Conservation (phyloP, 2,329 filamentous ascomycete species). For the Xenosphaeropsis pyriputrescens region DNA sequence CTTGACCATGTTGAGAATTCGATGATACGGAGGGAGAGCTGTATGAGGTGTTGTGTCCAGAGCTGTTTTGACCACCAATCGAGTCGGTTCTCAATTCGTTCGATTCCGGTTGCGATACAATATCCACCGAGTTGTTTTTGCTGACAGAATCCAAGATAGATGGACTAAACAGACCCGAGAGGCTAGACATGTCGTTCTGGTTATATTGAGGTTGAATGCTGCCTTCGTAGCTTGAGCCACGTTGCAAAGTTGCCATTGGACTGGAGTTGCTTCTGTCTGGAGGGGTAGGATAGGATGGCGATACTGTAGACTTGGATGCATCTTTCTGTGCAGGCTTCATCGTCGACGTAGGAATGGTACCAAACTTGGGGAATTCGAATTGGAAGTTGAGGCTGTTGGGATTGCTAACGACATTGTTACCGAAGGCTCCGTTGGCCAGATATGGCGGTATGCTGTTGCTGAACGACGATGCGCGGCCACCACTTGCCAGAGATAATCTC, state of each 20-base stretch:
- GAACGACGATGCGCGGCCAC: slow-evolving; percentile 6
- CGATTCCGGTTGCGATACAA: slow-evolving; percentile 25
- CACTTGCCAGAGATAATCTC: slow-evolving; percentile 46
- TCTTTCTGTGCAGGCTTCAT: slow-evolving; percentile 7
- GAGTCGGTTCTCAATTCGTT: slow-evolving; percentile 28
- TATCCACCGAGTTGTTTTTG: slow-evolving; percentile 23
- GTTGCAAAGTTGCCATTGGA: not conserved
- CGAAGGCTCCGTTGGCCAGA: slow-evolving; percentile 27
- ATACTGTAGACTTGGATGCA: slow-evolving; percentile 17
- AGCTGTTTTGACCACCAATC: slow-evolving; percentile 12
- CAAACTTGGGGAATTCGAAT: slow-evolving; percentile 94
- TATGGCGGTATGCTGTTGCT: slow-evolving; percentile 10
- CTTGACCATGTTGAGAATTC: slow-evolving; percentile 36
- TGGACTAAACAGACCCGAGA: slow-evolving; percentile 45
- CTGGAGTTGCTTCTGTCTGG: not conserved
- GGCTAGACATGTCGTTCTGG: slow-evolving; percentile 31
- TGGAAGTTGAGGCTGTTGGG: slow-evolving; percentile 70
- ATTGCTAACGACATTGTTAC: slow-evolving; percentile 36
- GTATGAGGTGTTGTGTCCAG: slow-evolving; percentile 35
- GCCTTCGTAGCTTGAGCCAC: not conserved
- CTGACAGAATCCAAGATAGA: slow-evolving; percentile 30
- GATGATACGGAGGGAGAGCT: slow-evolving; percentile 52
- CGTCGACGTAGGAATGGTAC: slow-evolving; percentile 38
- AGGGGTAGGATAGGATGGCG: slow-evolving; percentile 5
- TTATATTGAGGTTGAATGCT: slow-evolving; percentile 1